phyloP scores from a whole-genome alignment of 805 yeast genomes.

The Kazachstania viticola region DNA sequence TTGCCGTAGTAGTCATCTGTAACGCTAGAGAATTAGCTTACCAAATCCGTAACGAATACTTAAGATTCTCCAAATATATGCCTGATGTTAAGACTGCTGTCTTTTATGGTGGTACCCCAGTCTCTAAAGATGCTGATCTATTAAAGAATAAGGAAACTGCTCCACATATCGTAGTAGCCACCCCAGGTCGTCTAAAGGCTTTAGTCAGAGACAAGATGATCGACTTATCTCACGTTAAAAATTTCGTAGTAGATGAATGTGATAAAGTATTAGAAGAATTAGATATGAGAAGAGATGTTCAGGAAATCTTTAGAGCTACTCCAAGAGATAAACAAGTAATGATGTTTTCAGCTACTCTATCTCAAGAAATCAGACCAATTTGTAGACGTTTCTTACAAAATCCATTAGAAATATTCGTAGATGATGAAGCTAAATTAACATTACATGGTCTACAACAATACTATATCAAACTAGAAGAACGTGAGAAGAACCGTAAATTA shows the following conservation, averaged over 20 bases:
- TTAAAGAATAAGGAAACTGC: constrained; percentile 86
- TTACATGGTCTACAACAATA: constrained; percentile 97
- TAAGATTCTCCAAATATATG: constrained; percentile 95
- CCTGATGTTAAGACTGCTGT: constrained; percentile 96
- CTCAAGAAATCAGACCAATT: constrained; percentile 88
- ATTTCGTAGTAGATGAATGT: constrained; percentile 95
- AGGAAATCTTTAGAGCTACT: constrained; percentile 92
- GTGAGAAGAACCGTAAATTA: constrained; percentile 85
- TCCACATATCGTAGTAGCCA: constrained; percentile 94
- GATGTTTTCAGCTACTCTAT: constrained; percentile 97
- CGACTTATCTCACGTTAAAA: constrained; percentile 79
- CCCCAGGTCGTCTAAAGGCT: constrained; percentile 96
- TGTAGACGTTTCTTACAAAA: constrained; percentile 97
- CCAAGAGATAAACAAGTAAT: constrained; percentile 98
- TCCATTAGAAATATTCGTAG: constrained; percentile 94
- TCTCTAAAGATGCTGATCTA: constrained; percentile 73
- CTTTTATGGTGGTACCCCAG: constrained; percentile 91
- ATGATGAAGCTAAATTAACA: constrained; percentile 94
- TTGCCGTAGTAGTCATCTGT: constrained; percentile 87
- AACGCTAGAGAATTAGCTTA: constrained; percentile 98
- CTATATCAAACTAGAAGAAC: constrained; percentile 79
- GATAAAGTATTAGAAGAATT: constrained; percentile 88
- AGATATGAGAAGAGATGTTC: constrained; percentile 97
- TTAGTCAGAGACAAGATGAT: constrained; percentile 83
- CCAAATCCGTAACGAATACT: constrained; percentile 94